These are phyloP conservation scores for Wickerhamiella pararugosa DNA, from an alignment of 1,139 yeast genomes.

Conservation along the genomic window DNA sequence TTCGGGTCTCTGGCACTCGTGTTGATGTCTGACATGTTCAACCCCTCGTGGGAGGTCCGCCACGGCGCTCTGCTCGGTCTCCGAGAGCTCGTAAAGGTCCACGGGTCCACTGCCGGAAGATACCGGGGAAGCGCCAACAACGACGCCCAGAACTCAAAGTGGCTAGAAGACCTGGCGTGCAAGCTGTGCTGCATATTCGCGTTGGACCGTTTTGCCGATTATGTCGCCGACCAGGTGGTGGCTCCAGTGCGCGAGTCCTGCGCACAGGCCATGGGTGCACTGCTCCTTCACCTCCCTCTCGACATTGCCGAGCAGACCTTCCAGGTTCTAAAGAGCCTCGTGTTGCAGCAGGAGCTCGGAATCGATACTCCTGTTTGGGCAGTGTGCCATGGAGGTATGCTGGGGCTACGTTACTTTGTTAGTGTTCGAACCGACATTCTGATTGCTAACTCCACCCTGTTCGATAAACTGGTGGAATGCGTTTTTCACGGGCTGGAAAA, in stretches of 20 bases:
- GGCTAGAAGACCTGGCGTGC: constrained; percentile 80
- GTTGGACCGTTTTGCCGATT: constrained; percentile 91
- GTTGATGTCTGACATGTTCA: constrained; percentile 62
- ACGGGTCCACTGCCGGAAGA: constrained; percentile 74
- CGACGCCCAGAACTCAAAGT: constrained; percentile 44
- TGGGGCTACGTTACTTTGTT: constrained; percentile 84
- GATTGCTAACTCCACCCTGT: constrained; percentile 32
- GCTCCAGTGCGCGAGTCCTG: constrained; percentile 97
- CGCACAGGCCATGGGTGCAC: constrained; percentile 87
- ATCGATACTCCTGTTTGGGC: constrained; percentile 56
- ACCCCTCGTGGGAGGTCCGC: constrained; percentile 84
- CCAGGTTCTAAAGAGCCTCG: constrained; percentile 48
- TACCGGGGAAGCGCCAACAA: constrained; percentile 51
- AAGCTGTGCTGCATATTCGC: constrained; percentile 79
- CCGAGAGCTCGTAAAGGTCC: constrained; percentile 71
- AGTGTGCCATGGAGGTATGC: constrained; percentile 96
- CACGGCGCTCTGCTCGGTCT: constrained; percentile 94
- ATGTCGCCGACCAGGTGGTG: constrained; percentile 92
- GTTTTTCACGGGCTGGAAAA: constrained; percentile 67
- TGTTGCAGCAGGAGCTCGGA: constrained; percentile 43
- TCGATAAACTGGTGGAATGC: constrained; percentile 65
- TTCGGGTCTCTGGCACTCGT: constrained; percentile 94
- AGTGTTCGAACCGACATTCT: constrained; percentile 75
- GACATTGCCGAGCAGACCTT: constrained; percentile 44
- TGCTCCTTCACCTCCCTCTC: constrained; percentile 55